These are phyloP conservation scores for Phaeosphaeriaceae sp. DNA, from an alignment of 2,329 filamentous ascomycete genomes.

Conservation along the genomic window DNA sequence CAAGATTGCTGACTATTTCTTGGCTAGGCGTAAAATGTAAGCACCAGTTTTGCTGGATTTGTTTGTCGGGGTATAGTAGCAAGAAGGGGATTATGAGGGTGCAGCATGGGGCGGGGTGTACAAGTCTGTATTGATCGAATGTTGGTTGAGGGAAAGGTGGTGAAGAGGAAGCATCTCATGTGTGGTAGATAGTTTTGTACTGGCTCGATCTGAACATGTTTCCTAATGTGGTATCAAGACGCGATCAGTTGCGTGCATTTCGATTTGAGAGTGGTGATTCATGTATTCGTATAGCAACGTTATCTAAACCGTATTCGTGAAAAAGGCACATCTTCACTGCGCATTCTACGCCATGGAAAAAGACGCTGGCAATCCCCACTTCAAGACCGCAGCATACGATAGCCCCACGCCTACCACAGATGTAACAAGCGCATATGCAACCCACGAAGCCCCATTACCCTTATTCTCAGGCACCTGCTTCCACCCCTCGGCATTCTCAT, in stretches of 20 bases:
- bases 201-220: neutral
- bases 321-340: neutral
- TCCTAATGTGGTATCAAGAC: too few species aligned
- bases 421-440: constrained; percentile 10
- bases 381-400: constrained; percentile 6
- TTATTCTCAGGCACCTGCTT: constrained; percentile 5
- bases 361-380: neutral
- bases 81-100: constrained; percentile 10
- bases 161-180: too few species aligned
- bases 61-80: constrained; percentile 32
- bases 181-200: neutral
- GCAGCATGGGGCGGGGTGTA: constrained; percentile 10
- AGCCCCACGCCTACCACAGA: constrained; percentile 4
- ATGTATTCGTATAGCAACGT: neutral
- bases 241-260: too few species aligned
- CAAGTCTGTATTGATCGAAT: neutral
- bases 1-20: neutral
- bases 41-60: constrained; percentile 52
- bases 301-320: neutral
- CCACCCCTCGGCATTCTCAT: constrained; percentile 17
- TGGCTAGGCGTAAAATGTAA: constrained; percentile 43
- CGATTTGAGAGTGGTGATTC: too few species aligned
- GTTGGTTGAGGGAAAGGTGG: neutral
- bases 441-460: neutral
- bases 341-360: neutral